Conservation (phyloP, 2,329 filamentous ascomycete genomes). For the Pyrenochaeta sp. region DNA sequence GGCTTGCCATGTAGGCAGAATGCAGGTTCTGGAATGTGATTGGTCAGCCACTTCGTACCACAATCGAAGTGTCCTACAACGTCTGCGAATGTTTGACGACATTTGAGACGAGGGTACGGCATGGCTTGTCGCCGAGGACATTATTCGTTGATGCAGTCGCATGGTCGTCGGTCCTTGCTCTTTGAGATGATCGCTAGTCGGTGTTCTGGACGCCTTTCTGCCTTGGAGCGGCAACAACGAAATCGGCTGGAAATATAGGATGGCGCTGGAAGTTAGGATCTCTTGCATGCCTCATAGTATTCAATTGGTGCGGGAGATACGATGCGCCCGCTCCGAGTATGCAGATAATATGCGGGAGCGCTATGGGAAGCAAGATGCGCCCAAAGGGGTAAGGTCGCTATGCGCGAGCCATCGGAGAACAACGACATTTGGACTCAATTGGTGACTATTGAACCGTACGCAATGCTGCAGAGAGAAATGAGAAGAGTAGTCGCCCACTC, state of each 20-base stretch:
- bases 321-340: conserved; percentile 27
- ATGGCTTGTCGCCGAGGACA: conserved; percentile 10
- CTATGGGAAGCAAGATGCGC: conserved; percentile 29
- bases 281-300: conserved; percentile 1
- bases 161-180: too few species aligned
- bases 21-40: conserved; percentile 32
- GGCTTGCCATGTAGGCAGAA: conserved; percentile 29
- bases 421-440: conserved; percentile 21
- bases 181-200: too few species aligned
- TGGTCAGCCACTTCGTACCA: conserved; percentile 28
- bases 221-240: background rate
- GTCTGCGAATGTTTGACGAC: conserved; percentile 23
- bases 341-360: conserved; percentile 41
- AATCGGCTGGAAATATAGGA: background rate
- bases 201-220: too few species aligned
- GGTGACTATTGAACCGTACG: conserved; percentile 22
- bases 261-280: background rate
- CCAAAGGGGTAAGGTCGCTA: conserved; percentile 24
- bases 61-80: conserved; percentile 35
- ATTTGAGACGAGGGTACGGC: conserved; percentile 20
- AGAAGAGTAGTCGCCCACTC: conserved; percentile 25
- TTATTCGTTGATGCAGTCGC: background rate
- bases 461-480: conserved; percentile 23
- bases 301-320: conserved; percentile 27
- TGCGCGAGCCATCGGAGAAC: conserved; percentile 22